Evolutionary conservation across 306 rosid species (phyloP).

Genomic region (Quillaja saponaria): DNA sequence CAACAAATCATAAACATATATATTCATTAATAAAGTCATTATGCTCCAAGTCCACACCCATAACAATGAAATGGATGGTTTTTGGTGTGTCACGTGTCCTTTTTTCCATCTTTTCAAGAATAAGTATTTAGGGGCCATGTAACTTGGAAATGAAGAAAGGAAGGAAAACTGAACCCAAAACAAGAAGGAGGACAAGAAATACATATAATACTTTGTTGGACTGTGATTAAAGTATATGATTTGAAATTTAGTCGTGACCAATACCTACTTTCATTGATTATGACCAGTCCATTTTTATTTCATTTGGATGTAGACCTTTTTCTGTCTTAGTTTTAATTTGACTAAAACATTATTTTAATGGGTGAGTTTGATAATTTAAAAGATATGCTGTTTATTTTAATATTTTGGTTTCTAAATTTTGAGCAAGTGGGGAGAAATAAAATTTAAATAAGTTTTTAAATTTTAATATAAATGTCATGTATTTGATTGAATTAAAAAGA

Average conservation of each 20-base stretch:
- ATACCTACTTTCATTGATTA: conserved; percentile 42
- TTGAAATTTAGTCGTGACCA: conserved; percentile 12
- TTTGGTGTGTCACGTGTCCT: conserved; percentile 6
- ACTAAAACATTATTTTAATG: not conserved
- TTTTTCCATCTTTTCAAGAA: not conserved
- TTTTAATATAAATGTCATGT: no score
- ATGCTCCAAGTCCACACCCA: no score
- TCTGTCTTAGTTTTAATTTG: not conserved
- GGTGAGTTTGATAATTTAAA: no score
- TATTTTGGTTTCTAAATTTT: no score
- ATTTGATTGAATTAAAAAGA: no score
- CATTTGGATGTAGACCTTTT: not conserved
- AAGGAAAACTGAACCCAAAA: conserved; percentile 21
- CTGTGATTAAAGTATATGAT: conserved; percentile 27
- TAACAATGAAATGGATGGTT: no score
- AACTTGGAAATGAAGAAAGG: conserved; percentile 33
- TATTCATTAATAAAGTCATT: no score
- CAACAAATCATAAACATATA: no score
- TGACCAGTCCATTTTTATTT: conserved; percentile 11
- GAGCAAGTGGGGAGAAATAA: no score
- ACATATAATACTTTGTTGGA: conserved; percentile 4
- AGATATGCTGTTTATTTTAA: no score
- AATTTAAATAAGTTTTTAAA: no score
- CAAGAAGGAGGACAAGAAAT: conserved; percentile 9
- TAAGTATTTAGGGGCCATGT: conserved; percentile 1